Evolutionary conservation across 192 early-diverging fungal species (phyloP), one percentile per base, ranked within the genome.

Genomic region (Umbelopsis ramanniana): DNA sequence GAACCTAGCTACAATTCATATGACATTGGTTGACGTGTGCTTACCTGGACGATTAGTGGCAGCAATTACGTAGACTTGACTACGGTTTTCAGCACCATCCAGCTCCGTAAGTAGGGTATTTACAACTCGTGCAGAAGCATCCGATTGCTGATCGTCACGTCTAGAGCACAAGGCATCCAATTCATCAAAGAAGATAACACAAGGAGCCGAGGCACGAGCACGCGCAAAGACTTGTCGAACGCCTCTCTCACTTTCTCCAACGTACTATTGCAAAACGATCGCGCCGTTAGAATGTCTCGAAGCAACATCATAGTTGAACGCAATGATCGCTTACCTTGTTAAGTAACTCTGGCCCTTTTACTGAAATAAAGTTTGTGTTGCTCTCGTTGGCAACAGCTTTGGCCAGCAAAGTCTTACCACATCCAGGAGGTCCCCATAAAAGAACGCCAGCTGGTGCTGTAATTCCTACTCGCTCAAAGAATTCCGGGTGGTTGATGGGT

Each of bases 361-460:
- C 96, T 46, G 93, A 95, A 63, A 99, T 96, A 74, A 99, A 99
- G 82, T 98, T 99, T 74, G 94, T 96, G 69, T 96, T 91, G 67
- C 92, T 95, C 79, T 98, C 96, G 77, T 95, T 99, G 2, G 97
- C 96, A 57, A 99, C 96, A 6, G 97, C 97, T 72, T 99, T 99
- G 21, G 96, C 97, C 63, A 98, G 82, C 66, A 99, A 81, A 14
- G 97, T 99, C 79, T 99, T 99, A 48, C 97, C 97, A 82, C 97
- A 98, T 67, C 97, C 97, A 1, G 97, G 97, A 43, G 97, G 97
- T 5, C 97, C 97, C 90, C 96, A 99, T 26, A 99, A 80, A 54
- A 99, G 81, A 2, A 98, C 97, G 50, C 97, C 97, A 55, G 94
- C 92, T 6, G 96, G 91, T 3, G 94, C 87, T 0, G 88, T 92